phyloP scores from a whole-genome alignment of 768 basidiomycete genomes.

The Neoboletus magnificus region DNA sequence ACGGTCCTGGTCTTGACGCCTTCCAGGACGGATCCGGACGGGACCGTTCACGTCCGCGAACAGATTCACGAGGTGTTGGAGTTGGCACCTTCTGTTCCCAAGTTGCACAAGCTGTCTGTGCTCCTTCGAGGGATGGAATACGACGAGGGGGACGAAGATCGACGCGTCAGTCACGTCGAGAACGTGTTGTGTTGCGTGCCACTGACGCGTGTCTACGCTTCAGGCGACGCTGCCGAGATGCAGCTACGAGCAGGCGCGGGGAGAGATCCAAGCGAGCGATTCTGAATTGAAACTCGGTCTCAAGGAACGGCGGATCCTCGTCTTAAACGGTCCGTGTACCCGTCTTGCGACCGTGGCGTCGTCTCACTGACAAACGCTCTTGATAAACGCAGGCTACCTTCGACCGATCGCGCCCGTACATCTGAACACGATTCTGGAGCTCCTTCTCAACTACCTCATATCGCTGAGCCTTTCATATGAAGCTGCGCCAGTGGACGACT shows the following conservation, averaged over 20 bases:
- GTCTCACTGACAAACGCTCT: not conserved
- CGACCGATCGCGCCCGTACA: constrained; percentile 67
- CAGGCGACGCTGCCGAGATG: constrained; percentile 42
- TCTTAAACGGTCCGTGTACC: constrained; percentile 55
- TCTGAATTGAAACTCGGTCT: constrained; percentile 65
- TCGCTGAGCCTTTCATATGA: constrained; percentile 53
- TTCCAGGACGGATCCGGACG: constrained; percentile 33
- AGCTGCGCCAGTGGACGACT: constrained; percentile 53
- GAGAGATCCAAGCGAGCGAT: constrained; percentile 80
- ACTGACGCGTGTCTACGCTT: not conserved
- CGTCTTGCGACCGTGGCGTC: not conserved
- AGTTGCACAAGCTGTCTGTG: constrained; percentile 58
- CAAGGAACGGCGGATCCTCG: constrained; percentile 65
- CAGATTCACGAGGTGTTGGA: constrained; percentile 84
- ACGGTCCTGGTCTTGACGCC: constrained; percentile 73
- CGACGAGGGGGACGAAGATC: constrained; percentile 57
- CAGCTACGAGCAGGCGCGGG: constrained; percentile 55
- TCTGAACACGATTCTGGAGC: constrained; percentile 67
- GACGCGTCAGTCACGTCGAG: constrained; percentile 21
- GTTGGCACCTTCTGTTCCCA: constrained; percentile 72
- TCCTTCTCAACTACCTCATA: constrained; percentile 72
- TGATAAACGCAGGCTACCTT: constrained; percentile 50
- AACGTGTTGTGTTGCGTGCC: not conserved
- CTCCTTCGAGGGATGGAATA: constrained; percentile 67
- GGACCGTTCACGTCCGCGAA: constrained; percentile 68